Evolutionary conservation across 1,284 basidiomycete genomes (phyloP).

Genomic region (Volvariella volvacea): DNA sequence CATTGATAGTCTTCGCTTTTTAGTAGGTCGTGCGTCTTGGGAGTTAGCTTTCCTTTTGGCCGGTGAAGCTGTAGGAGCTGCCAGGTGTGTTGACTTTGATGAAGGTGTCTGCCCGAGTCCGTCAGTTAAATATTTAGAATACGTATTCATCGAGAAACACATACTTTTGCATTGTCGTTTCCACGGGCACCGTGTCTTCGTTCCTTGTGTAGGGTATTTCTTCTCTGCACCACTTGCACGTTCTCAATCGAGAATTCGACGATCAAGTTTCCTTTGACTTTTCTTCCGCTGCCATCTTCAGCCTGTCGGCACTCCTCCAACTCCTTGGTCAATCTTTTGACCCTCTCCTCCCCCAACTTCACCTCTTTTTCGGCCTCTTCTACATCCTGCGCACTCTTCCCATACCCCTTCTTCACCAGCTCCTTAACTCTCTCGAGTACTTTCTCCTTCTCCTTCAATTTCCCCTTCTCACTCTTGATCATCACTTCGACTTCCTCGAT

Average conservation of each 20-base stretch:
- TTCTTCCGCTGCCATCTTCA: slow-evolving; percentile 24
- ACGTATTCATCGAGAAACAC: slow-evolving; percentile 14
- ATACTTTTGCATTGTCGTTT: slow-evolving; percentile 6
- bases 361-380: slow-evolving; percentile 28
- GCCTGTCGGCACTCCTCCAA: slow-evolving; percentile 27
- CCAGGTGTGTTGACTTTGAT: too few relatives aligned
- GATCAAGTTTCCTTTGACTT: slow-evolving; percentile 60
- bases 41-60: too few relatives aligned
- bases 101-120: slow-evolving; percentile 1
- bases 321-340: slow-evolving; percentile 49
- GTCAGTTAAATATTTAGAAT: neutral
- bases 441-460: slow-evolving; percentile 34
- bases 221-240: slow-evolving; percentile 75
- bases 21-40: too few relatives aligned
- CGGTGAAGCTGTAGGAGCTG: too few relatives aligned
- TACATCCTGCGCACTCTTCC: slow-evolving; percentile 23
- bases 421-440: slow-evolving; percentile 40
- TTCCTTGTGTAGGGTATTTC: slow-evolving; percentile 40
- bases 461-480: slow-evolving; percentile 36
- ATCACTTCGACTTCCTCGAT: slow-evolving; percentile 63
- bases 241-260: slow-evolving; percentile 95
- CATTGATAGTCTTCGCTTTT: too few relatives aligned
- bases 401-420: slow-evolving; percentile 48
- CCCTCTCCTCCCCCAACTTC: slow-evolving; percentile 38
- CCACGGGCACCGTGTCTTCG: slow-evolving; percentile 19